A percentile compares a stretch with the other conserved stretches of the same genome.
These are phyloP conservation scores for Xylaria acuta DNA, from an alignment of 495 filamentous ascomycete genomes.

Conservation along the genomic window DNA sequence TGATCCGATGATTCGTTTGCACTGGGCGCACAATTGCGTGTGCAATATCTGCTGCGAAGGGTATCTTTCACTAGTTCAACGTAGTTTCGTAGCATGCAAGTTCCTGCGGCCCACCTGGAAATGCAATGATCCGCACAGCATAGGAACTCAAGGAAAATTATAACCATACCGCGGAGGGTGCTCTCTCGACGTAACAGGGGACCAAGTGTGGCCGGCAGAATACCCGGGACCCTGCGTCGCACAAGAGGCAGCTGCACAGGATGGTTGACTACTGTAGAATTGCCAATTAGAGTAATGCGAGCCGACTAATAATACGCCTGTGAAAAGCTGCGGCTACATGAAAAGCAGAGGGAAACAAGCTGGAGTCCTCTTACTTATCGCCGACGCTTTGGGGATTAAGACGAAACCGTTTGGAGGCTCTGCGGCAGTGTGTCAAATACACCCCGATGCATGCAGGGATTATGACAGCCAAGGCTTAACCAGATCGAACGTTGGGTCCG, in stretches of 20 bases:
- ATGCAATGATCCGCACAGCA: neutral
- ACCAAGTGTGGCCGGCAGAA: neutral
- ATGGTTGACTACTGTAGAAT: neutral
- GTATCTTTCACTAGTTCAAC: neutral
- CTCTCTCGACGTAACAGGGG: conserved; percentile 1
- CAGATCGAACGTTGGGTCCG: neutral
- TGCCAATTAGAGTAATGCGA: neutral
- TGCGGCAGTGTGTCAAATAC: conserved; percentile 11
- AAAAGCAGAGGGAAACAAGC: neutral
- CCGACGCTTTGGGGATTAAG: neutral
- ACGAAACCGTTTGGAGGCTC: neutral
- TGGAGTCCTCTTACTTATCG: neutral
- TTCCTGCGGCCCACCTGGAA: neutral
- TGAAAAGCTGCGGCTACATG: neutral
- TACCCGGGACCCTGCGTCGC: neutral
- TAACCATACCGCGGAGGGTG: neutral
- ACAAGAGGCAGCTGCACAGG: neutral
- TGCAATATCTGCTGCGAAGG: neutral
- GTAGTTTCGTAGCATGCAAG: neutral
- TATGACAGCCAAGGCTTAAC: conserved; percentile 2
- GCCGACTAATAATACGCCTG: neutral
- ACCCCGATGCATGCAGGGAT: conserved; percentile 2
- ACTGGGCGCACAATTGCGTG: neutral
- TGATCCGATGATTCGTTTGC: neutral
- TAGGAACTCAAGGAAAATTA: neutral